Percentiles rank a stretch among this genome's conserved stretches.
Evolutionary conservation across 306 rosid genomes (phyloP).

Genomic region (Malus domestica): DNA sequence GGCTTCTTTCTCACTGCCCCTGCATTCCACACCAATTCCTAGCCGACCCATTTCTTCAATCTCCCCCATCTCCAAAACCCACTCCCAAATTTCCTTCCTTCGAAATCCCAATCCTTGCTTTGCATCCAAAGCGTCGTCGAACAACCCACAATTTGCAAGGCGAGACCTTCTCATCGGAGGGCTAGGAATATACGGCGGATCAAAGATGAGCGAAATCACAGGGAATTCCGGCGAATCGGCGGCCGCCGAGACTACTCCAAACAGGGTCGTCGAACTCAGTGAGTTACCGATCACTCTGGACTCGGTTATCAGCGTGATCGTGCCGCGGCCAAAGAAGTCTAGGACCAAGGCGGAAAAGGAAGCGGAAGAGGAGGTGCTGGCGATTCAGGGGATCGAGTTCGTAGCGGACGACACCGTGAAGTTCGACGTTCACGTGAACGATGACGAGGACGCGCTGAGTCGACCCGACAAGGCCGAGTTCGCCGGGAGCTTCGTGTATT

Average conservation of each 20-base stretch:
- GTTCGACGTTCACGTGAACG: constrained; percentile 23
- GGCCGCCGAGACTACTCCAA: not conserved
- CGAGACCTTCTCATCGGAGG: not conserved
- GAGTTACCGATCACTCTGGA: constrained; percentile 8
- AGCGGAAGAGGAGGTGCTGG: constrained; percentile 46
- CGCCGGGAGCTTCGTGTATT: constrained; percentile 10
- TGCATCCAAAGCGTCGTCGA: not conserved
- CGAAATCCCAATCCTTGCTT: not conserved
- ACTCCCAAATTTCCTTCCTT: not conserved
- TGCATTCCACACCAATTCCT: not conserved
- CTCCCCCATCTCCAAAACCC: not conserved
- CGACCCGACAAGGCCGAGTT: constrained; percentile 13
- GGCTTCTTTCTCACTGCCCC: not conserved
- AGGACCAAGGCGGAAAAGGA: constrained; percentile 44
- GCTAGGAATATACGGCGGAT: not conserved
- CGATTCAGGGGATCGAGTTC: constrained; percentile 30
- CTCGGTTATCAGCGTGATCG: not conserved
- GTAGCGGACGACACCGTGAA: not conserved
- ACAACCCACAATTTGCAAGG: not conserved
- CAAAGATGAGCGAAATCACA: constrained; percentile 7
- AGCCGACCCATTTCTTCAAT: not conserved
- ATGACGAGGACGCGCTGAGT: constrained; percentile 10
- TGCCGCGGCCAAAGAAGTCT: constrained; percentile 4
- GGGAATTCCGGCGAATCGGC: not conserved
- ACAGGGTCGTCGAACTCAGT: constrained; percentile 2